A percentile compares a stretch with the other conserved stretches of the same genome.
Conservation (phyloP, 2,329 filamentous ascomycete genomes). For the Helotiales sp. region DNA sequence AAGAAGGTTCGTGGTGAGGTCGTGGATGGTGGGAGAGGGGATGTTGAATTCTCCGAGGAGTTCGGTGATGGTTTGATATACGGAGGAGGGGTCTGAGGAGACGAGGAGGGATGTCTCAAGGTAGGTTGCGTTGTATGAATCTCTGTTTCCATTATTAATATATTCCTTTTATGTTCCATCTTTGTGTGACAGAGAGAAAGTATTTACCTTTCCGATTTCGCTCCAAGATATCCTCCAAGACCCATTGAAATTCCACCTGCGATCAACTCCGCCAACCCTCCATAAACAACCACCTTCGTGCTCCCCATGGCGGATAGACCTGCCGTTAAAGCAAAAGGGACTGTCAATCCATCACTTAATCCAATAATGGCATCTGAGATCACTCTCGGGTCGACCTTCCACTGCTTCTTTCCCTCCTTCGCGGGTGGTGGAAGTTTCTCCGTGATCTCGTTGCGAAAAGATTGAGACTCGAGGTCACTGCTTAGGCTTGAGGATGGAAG, state of each 20-base stretch:
- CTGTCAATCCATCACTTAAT: slow-evolving; percentile 61
- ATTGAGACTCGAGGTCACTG: background rate
- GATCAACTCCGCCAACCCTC: slow-evolving; percentile 60
- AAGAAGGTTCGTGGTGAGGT: slow-evolving; percentile 39
- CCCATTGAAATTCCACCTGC: slow-evolving; percentile 64
- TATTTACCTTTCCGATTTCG: slow-evolving; percentile 44
- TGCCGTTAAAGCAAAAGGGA: slow-evolving; percentile 63
- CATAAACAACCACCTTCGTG: slow-evolving; percentile 56
- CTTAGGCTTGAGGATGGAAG: background rate
- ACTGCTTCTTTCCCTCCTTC: slow-evolving; percentile 20
- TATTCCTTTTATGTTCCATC: background rate
- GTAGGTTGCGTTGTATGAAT: slow-evolving; percentile 32
- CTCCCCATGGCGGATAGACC: slow-evolving; percentile 51
- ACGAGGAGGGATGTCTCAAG: slow-evolving; percentile 31
- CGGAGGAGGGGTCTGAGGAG: slow-evolving; percentile 24
- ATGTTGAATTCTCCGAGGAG: slow-evolving; percentile 37
- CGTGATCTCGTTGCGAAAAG: background rate
- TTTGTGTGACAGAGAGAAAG: background rate
- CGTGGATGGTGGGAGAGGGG: slow-evolving; percentile 30
- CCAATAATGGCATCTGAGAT: slow-evolving; percentile 60
- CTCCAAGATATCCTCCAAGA: slow-evolving; percentile 58
- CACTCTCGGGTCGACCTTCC: slow-evolving; percentile 35
- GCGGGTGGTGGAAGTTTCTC: background rate
- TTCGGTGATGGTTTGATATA: slow-evolving; percentile 33
- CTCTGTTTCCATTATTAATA: slow-evolving; percentile 27